Percentiles rank a stretch among this genome's conserved stretches.
phyloP scores from a whole-genome alignment of 2,329 filamentous ascomycete species.

The Beauveria medogensis region DNA sequence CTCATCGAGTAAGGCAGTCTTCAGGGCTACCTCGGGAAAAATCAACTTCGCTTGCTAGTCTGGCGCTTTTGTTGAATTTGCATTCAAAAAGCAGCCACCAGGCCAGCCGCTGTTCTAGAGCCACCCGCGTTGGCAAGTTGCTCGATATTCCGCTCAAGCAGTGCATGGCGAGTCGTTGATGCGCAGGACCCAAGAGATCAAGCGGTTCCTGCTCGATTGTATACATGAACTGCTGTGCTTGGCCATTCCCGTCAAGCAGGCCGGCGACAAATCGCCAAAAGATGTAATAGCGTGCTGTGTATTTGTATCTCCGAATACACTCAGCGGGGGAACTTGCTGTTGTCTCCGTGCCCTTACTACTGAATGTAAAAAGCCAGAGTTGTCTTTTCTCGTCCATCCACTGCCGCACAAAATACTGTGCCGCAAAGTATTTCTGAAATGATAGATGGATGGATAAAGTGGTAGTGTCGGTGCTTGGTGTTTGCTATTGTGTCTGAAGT shows the following conservation, averaged over 20 bases:
- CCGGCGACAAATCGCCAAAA: no score
- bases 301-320: slow-evolving; percentile 30
- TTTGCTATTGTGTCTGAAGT: no score
- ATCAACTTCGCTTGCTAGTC: slow-evolving; percentile 13
- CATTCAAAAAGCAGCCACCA: slow-evolving; percentile 17
- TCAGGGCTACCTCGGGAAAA: slow-evolving; percentile 13
- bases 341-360: background rate
- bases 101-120: slow-evolving; percentile 12
- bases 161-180: no score
- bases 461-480: slow-evolving; percentile 19
- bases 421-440: slow-evolving; percentile 36
- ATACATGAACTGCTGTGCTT: no score
- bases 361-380: slow-evolving; percentile 14
- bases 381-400: slow-evolving; percentile 17
- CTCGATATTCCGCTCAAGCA: slow-evolving; percentile 18
- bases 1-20: no score
- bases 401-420: slow-evolving; percentile 27
- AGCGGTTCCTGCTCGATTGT: no score
- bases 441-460: slow-evolving; percentile 35
- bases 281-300: slow-evolving; percentile 29
- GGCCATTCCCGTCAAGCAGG: no score
- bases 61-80: slow-evolving; percentile 2
- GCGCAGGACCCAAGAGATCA: no score
- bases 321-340: background rate
- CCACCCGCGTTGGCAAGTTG: slow-evolving; percentile 6